A percentile compares a stretch with the other conserved stretches of the same genome.
phyloP scores from a whole-genome alignment of 2,329 filamentous ascomycete genomes.

The Hypoxylon sp. region DNA sequence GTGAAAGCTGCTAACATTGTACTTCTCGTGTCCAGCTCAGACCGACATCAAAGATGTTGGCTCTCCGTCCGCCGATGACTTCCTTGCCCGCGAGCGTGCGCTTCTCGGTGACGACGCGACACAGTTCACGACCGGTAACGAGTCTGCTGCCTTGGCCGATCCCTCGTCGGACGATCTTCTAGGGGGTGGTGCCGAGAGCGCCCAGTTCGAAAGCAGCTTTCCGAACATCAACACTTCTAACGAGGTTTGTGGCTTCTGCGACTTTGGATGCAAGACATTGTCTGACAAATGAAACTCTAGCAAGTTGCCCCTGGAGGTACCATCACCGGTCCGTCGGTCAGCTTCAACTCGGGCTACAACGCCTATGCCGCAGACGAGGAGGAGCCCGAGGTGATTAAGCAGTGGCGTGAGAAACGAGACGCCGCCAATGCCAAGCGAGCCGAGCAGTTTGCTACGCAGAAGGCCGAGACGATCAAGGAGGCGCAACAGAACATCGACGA shows the following conservation, averaged over 20 bases:
- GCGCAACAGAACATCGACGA: constrained; percentile 96
- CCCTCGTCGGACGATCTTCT: constrained; percentile 76
- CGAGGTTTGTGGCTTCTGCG: constrained; percentile 61
- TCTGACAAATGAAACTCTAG: constrained; percentile 51
- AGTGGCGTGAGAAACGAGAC: constrained; percentile 93
- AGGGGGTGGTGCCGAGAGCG: constrained; percentile 62
- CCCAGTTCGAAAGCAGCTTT: constrained; percentile 85
- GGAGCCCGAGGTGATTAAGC: constrained; percentile 86
- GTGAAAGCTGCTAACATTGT: constrained; percentile 19
- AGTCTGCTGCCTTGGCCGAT: constrained; percentile 70
- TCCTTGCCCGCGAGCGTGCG: constrained; percentile 90
- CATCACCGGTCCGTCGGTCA: constrained; percentile 77
- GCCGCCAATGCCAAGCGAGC: constrained; percentile 83
- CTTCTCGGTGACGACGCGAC: constrained; percentile 90
- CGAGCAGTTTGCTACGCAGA: constrained; percentile 82
- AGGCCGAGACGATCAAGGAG: constrained; percentile 84
- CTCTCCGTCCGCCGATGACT: constrained; percentile 75
- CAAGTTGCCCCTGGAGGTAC: constrained; percentile 77
- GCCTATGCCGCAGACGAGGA: constrained; percentile 71
- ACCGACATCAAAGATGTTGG: constrained; percentile 68
- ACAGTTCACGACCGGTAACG: constrained; percentile 82
- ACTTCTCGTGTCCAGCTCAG: constrained; percentile 61
- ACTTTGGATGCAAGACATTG: background rate
- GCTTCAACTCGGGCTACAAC: constrained; percentile 68
- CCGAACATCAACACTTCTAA: constrained; percentile 76